phyloP scores from a whole-genome alignment of 176 grass and related monocot genomes.

The Urochloa ruziziensis region DNA sequence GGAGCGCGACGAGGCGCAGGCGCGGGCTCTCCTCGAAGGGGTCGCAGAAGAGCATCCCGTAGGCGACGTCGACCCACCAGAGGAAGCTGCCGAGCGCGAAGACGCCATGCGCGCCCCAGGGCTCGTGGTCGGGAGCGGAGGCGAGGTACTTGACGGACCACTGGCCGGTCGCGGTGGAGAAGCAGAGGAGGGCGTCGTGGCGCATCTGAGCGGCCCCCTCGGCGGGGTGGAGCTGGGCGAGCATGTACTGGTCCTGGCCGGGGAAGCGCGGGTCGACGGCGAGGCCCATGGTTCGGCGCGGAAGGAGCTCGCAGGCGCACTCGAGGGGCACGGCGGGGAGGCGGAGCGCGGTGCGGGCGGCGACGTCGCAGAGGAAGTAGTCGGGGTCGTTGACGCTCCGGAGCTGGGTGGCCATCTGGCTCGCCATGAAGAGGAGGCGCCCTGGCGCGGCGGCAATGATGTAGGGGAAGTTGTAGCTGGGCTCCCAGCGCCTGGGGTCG shows the following conservation, averaged over 20 bases:
- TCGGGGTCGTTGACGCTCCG: accelerated
- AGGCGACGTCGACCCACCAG: constrained; percentile 16
- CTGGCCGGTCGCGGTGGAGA: background rate
- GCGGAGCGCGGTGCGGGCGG: background rate
- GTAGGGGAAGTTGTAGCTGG: background rate
- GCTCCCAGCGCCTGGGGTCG: background rate
- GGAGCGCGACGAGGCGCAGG: background rate
- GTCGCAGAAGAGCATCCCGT: constrained; percentile 6
- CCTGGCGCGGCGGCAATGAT: background rate
- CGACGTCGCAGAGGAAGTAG: constrained; percentile 12
- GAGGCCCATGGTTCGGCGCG: background rate
- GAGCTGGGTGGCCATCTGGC: too few relatives aligned
- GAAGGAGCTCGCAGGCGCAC: background rate
- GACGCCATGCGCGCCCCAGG: background rate
- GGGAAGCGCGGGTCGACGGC: background rate
- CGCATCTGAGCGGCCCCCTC: too few relatives aligned
- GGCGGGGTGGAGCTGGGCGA: background rate
- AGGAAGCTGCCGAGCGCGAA: background rate
- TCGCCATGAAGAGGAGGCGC: background rate
- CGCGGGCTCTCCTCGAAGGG: background rate
- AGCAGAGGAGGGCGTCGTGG: background rate
- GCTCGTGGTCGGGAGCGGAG: background rate
- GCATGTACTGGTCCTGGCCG: background rate
- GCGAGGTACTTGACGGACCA: background rate
- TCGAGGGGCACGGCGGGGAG: background rate